phyloP scores from a whole-genome alignment of 169 alveolate species.

The Toxoplasma gondii region DNA sequence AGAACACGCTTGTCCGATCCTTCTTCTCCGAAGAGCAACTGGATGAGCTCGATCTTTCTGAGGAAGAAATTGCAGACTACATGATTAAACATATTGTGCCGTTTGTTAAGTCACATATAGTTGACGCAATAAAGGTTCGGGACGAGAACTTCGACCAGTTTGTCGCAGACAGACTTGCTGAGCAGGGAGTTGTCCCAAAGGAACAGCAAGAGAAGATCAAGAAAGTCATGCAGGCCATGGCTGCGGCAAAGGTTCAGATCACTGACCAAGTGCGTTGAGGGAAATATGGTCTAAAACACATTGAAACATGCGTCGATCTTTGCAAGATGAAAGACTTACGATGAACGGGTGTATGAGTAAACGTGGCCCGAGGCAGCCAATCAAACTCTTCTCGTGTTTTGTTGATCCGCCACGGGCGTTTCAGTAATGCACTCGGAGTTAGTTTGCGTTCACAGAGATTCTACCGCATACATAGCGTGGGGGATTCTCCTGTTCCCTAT shows the following conservation, averaged over 20 bases:
- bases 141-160: constrained; percentile 4
- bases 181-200: neutral
- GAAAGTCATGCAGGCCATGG: constrained; percentile 24
- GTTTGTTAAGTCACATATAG: neutral
- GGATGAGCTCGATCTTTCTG: neutral
- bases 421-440: too few species aligned
- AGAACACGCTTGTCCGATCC: constrained; percentile 24
- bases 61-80: constrained; percentile 32
- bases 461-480: too few species aligned
- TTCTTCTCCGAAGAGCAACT: constrained; percentile 12
- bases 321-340: too few species aligned
- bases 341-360: too few species aligned
- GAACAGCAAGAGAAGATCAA: constrained; percentile 27
- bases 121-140: neutral
- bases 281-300: neutral
- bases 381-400: too few species aligned
- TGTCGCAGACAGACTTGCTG: constrained; percentile 23
- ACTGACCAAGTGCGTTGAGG: constrained; percentile 8
- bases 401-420: too few species aligned
- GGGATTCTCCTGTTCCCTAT: too few species aligned
- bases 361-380: too few species aligned
- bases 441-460: too few species aligned
- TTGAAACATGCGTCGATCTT: neutral
- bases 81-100: constrained; percentile 28
- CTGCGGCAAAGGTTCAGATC: constrained; percentile 20